Conservation (phyloP, 116 monocot genomes). For the Cymodocea nodosa region DNA sequence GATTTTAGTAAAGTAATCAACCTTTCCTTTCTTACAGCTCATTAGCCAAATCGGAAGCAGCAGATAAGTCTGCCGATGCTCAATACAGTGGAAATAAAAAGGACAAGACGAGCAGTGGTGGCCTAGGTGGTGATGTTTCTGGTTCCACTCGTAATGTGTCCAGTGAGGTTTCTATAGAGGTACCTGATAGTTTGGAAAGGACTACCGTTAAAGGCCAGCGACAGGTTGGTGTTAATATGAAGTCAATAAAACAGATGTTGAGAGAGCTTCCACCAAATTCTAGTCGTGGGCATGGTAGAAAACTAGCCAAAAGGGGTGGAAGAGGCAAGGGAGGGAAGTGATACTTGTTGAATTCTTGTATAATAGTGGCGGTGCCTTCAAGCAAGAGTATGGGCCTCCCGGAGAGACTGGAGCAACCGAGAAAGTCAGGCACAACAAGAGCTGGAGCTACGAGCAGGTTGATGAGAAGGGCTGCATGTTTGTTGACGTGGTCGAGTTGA, state of each 20-base stretch:
- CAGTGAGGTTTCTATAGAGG: not conserved
- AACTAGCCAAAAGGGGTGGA: slow-evolving; percentile 9
- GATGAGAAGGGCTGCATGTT: too few species aligned
- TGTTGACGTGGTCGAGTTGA: too few species aligned
- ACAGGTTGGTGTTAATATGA: slow-evolving; percentile 20
- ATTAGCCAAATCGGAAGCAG: slow-evolving; percentile 3
- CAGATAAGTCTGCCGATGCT: not conserved
- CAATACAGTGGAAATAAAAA: not conserved
- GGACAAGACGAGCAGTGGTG: slow-evolving; percentile 4
- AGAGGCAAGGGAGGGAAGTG: slow-evolving; percentile 24
- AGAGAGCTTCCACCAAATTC: slow-evolving; percentile 7
- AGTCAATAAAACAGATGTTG: slow-evolving; percentile 20
- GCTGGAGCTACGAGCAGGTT: too few species aligned
- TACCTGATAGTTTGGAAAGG: not conserved
- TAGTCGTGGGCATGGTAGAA: not conserved
- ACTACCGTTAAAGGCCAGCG: not conserved
- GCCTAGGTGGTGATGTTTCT: not conserved
- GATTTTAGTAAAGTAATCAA: too few species aligned
- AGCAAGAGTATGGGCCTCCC: too few species aligned
- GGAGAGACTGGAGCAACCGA: too few species aligned
- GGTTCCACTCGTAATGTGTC: slow-evolving; percentile 4
- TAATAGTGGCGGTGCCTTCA: not conserved
- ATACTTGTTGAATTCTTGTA: not conserved
- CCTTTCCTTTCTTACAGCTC: not conserved
- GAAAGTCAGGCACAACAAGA: too few species aligned